phyloP scores from a whole-genome alignment of 768 basidiomycete species.

The Leccinum uliginosum region DNA sequence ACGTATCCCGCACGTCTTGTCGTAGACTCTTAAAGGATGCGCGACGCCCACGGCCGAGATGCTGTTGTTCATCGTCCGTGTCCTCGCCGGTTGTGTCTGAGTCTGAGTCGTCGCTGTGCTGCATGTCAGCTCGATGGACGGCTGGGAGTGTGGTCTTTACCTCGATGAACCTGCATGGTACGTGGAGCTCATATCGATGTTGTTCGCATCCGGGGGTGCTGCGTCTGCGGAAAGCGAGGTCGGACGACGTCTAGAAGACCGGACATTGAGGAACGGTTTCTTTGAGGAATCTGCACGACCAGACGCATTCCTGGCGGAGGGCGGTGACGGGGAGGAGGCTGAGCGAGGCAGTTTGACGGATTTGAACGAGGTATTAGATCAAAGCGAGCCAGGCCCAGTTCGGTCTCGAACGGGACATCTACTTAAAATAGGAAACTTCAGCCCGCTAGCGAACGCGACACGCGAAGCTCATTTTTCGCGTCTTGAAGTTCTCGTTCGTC shows the following conservation, averaged over 20 bases:
- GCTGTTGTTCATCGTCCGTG: constrained; percentile 51
- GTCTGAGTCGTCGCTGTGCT: constrained; percentile 44
- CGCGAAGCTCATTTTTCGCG: constrained; percentile 9
- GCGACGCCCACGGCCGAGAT: constrained; percentile 41
- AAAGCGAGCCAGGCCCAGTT: background rate
- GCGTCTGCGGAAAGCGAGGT: constrained; percentile 21
- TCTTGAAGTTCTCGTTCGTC: constrained; percentile 11
- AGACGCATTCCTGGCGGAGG: constrained; percentile 48
- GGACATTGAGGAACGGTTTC: constrained; percentile 33
- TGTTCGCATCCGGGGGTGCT: constrained; percentile 25
- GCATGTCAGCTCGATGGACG: constrained; percentile 17
- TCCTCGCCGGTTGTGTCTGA: constrained; percentile 54
- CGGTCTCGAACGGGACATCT: background rate
- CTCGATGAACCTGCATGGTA: constrained; percentile 84
- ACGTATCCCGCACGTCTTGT: constrained; percentile 21
- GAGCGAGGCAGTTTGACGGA: constrained; percentile 71
- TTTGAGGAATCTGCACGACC: constrained; percentile 47
- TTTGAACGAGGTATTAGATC: constrained; percentile 1
- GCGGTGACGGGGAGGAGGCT: constrained; percentile 73
- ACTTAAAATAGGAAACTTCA: constrained; percentile 9
- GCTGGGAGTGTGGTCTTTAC: constrained; percentile 35
- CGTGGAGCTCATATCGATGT: constrained; percentile 76
- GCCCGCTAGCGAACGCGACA: constrained; percentile 2
- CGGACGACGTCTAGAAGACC: constrained; percentile 24
- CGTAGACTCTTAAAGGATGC: constrained; percentile 30